Conservation (phyloP, 1,284 basidiomycete species). For the Microbotryum saponariae region DNA sequence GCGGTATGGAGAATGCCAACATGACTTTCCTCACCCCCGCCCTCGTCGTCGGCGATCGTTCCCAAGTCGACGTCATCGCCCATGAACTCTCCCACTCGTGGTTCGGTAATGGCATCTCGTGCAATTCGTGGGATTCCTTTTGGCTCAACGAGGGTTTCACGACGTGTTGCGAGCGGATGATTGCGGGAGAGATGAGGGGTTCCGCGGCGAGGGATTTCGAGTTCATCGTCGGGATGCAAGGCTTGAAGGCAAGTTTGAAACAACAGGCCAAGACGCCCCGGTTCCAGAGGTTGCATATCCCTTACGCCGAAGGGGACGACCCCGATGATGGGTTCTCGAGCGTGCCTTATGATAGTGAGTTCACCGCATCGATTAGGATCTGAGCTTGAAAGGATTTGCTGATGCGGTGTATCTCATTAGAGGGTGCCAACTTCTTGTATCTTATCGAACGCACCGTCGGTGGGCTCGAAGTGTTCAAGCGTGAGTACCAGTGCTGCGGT, state of each 20-base stretch:
- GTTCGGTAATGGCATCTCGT: constrained; percentile 47
- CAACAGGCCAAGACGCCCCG: constrained; percentile 47
- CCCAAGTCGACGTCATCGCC: constrained; percentile 77
- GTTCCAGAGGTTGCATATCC: constrained; percentile 49
- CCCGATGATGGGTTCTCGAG: constrained; percentile 58
- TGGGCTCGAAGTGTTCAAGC: constrained; percentile 59
- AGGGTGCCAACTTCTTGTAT: constrained; percentile 61
- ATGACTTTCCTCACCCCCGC: constrained; percentile 78
- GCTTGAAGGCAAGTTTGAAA: constrained; percentile 62
- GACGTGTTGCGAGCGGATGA: constrained; percentile 81
- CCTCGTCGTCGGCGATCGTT: constrained; percentile 54
- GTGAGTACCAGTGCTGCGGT: constrained; percentile 25
- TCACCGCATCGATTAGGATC: constrained; percentile 32
- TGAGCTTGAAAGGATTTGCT: not conserved
- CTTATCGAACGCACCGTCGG: constrained; percentile 67
- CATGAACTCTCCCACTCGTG: constrained; percentile 41
- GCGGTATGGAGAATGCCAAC: constrained; percentile 68
- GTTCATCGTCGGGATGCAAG: constrained; percentile 67
- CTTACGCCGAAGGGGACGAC: constrained; percentile 72
- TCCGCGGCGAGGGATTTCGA: constrained; percentile 74
- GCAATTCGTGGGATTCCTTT: constrained; percentile 53
- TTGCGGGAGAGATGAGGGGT: constrained; percentile 65
- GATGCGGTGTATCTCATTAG: constrained; percentile 1
- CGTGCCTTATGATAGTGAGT: constrained; percentile 60
- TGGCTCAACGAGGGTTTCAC: constrained; percentile 87